Evolutionary conservation across 257 asterid genomes (phyloP).

Genomic region (Capsicum chinense): DNA sequence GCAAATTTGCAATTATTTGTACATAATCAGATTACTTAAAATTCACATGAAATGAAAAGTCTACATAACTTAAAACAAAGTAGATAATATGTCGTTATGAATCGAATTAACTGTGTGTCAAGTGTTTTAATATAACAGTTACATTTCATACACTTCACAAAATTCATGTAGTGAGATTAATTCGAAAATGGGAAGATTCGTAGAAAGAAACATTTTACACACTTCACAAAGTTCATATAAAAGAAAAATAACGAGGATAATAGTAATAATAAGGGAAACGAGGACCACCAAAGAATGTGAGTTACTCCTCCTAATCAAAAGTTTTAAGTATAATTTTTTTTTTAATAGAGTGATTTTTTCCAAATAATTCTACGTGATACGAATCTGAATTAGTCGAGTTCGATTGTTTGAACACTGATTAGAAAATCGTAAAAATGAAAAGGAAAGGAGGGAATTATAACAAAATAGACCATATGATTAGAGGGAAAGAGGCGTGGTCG

Average conservation of each 20-base stretch:
- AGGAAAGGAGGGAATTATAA: constrained; percentile 50
- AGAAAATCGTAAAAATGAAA: not conserved
- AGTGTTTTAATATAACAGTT: not conserved
- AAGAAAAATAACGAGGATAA: not conserved
- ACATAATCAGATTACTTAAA: not conserved
- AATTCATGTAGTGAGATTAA: not conserved
- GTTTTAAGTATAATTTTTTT: no score
- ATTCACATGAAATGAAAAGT: not conserved
- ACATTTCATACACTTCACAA: no score
- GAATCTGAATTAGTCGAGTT: no score
- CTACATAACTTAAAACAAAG: not conserved
- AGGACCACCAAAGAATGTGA: no score
- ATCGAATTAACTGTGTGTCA: not conserved
- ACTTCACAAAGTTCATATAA: not conserved
- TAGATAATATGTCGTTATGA: not conserved
- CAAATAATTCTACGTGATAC: no score
- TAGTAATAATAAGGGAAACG: no score
- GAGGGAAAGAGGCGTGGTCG: constrained; percentile 73
- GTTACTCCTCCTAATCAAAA: no score
- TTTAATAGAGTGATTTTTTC: no score
- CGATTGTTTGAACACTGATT: no score
- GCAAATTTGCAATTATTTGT: no score
- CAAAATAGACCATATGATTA: constrained; percentile 80
- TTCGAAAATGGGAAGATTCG: not conserved
- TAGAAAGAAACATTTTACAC: not conserved